Conservation (phyloP, 2,329 filamentous ascomycete species). For the Fusarium globosum region DNA sequence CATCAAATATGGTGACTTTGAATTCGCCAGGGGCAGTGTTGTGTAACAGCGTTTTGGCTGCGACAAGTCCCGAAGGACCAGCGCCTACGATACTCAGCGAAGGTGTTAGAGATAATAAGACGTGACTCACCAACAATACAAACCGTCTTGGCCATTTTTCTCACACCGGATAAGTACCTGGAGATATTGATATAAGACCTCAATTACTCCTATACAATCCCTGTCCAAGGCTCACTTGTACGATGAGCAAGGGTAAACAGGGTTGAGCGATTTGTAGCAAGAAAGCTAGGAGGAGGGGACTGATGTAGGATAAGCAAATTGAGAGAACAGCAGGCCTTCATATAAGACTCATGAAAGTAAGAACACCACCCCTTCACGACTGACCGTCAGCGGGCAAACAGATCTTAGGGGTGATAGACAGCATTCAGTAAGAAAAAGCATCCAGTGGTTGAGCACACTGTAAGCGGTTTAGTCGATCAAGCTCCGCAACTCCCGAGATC, state of each 20-base stretch:
- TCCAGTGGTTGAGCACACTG: slow-evolving; percentile 15
- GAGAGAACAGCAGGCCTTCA: neutral
- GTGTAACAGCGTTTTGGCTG: slow-evolving; percentile 78
- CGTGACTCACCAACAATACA: slow-evolving; percentile 53
- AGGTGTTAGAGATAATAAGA: neutral
- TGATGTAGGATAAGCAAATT: neutral
- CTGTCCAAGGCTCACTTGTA: slow-evolving; percentile 12
- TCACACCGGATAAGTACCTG: slow-evolving; percentile 18
- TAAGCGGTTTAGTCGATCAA: slow-evolving; percentile 34
- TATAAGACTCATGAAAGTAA: neutral
- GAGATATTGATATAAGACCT: slow-evolving; percentile 36
- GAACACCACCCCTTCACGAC: neutral
- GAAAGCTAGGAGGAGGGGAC: neutral
- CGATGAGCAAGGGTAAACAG: neutral
- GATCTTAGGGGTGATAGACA: slow-evolving; percentile 5
- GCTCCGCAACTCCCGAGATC: slow-evolving; percentile 36
- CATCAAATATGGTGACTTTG: slow-evolving; percentile 77
- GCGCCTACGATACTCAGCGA: slow-evolving; percentile 61
- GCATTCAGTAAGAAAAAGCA: slow-evolving; percentile 7
- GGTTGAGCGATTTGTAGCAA: slow-evolving; percentile 42
- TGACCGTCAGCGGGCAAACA: neutral
- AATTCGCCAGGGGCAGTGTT: slow-evolving; percentile 66
- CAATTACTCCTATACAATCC: neutral
- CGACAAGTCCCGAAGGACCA: slow-evolving; percentile 75
- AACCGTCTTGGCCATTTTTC: slow-evolving; percentile 53